A percentile compares a stretch with the other conserved stretches of the same genome.
Conservation (phyloP, 2,329 filamentous ascomycete species). For the Colletotrichum somersetense region DNA sequence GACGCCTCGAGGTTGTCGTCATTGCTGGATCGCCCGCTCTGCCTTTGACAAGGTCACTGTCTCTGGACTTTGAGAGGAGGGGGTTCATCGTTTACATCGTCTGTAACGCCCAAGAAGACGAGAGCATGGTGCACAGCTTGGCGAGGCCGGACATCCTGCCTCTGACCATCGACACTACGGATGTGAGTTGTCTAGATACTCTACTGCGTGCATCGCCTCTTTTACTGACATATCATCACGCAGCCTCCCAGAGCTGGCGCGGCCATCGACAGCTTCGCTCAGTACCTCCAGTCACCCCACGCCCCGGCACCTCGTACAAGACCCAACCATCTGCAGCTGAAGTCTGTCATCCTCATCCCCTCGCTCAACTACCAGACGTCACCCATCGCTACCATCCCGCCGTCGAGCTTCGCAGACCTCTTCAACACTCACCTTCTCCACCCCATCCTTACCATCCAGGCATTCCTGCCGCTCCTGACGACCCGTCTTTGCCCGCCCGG, state of each 20-base stretch:
- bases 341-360: conserved; percentile 86
- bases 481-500: conserved; percentile 67
- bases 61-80: conserved; percentile 87
- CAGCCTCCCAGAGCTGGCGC: conserved; percentile 76
- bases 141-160: conserved; percentile 85
- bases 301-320: conserved; percentile 81
- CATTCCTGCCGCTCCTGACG: conserved; percentile 85
- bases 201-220: background rate
- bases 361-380: conserved; percentile 84
- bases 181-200: conserved; percentile 64
- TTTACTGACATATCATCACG: conserved; percentile 25
- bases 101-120: conserved; percentile 86
- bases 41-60: conserved; percentile 84
- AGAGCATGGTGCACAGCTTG: conserved; percentile 80
- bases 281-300: conserved; percentile 80
- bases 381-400: conserved; percentile 86
- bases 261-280: conserved; percentile 78
- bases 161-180: conserved; percentile 84
- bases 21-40: conserved; percentile 90
- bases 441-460: conserved; percentile 88
- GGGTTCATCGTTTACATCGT: conserved; percentile 96
- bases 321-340: conserved; percentile 80
- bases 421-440: conserved; percentile 93
- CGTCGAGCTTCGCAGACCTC: conserved; percentile 87
- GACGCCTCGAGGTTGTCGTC: conserved; percentile 86